Evolutionary conservation across 2,329 filamentous ascomycete species (phyloP), one percentile per base, ranked within the genome.

Genomic region (Hortaea werneckii): DNA sequence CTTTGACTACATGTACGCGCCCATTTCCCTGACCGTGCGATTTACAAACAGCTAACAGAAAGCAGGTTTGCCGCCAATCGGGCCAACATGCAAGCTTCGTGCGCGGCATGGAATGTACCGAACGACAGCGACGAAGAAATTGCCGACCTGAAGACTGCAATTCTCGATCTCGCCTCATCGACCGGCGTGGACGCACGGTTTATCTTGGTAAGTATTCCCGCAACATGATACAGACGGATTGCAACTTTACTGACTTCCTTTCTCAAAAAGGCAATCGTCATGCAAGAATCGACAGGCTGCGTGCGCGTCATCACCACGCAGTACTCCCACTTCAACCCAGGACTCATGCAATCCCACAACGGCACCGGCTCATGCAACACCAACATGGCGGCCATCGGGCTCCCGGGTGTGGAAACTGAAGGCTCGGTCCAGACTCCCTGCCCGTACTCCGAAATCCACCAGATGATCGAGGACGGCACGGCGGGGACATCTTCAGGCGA

Each of bases 271-370:
- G 67, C 67, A 28, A 61, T 70, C 44, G 57, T 71, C 35, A 64
- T 73, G 58, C 70, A 74, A 52, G 71, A 74, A 51, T 66, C 61
- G 40, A 67, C 66, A 44, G 71, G 71, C 43, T 73, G 70, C 50
- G 68, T 72, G 2, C 66, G 69, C 40, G 71, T 61, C 28, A 64
- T 62, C 1, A 71, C 69, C 0, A 70, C 71, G 1, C 57, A 61
- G 47, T 66, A 67, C 53, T 59, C 60, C 41, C 62, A 67, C 51
- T 50, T 54, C 41, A 74, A 74, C 54, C 70, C 71, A 1, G 71
- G 71, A 3, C 54, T 74, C 27, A 70, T 74, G 65, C 71, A 75
- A 53, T 60, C 56, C 11, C 68, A 69, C 54, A 56, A 66, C 39
- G 69, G 70, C 35, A 54, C 51, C 0, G 64, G 62, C 26, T 59